Evolutionary conservation across 83 land plant genomes (phyloP).

Genomic region (Diphasiastrum complanatum): DNA sequence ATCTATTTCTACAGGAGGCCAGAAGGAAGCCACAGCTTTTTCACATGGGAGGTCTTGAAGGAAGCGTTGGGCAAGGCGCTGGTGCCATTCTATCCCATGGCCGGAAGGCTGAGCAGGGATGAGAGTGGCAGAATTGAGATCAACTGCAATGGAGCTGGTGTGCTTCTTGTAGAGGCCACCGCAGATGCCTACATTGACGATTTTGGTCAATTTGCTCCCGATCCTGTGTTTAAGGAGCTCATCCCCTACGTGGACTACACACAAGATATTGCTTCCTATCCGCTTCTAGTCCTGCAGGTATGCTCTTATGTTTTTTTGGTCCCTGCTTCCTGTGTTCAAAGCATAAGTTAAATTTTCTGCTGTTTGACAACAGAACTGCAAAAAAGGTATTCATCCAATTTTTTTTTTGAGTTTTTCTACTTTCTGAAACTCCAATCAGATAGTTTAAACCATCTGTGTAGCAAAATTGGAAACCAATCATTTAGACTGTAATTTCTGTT

Average conservation of each 20-base stretch:
- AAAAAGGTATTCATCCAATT: no score
- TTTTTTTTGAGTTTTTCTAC: no score
- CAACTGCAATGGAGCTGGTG: slow-evolving; percentile 60
- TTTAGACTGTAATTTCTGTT: no score
- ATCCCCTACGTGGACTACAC: slow-evolving; percentile 42
- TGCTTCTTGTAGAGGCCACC: slow-evolving; percentile 68
- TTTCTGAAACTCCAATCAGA: no score
- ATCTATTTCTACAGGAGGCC: slow-evolving; percentile 60
- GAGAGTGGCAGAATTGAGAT: slow-evolving; percentile 58
- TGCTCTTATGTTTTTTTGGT: background rate
- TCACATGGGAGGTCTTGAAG: slow-evolving; percentile 39
- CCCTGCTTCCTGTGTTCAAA: background rate
- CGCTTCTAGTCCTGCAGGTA: slow-evolving; percentile 63
- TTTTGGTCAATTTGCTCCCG: slow-evolving; percentile 73
- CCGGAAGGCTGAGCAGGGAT: slow-evolving; percentile 51
- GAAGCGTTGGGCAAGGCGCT: slow-evolving; percentile 46
- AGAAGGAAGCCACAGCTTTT: slow-evolving; percentile 33
- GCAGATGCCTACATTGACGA: slow-evolving; percentile 46
- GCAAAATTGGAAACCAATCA: no score
- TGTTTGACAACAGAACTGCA: no score
- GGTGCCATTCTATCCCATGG: slow-evolving; percentile 85
- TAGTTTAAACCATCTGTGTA: no score
- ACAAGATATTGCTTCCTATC: slow-evolving; percentile 25
- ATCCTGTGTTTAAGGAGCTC: slow-evolving; percentile 47
- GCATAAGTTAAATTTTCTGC: no score